Conservation (phyloP, 805 yeast genomes). For the Pichia membranifaciens region DNA sequence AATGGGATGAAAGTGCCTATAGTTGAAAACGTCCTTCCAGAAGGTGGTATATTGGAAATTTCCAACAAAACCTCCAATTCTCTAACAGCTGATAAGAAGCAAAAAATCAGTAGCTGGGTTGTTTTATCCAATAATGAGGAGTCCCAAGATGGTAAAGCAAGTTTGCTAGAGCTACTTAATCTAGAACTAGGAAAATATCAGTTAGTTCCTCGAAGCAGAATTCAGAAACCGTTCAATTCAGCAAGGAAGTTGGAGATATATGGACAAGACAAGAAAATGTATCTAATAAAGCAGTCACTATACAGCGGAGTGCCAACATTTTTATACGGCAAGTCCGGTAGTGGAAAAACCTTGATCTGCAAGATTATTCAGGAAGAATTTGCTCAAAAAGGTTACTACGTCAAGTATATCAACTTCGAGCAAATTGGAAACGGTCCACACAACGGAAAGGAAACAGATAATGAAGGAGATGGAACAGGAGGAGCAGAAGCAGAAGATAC, state of each 20-base stretch:
- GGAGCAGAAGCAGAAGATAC: background rate
- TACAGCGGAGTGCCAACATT: constrained; percentile 46
- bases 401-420: constrained; percentile 35
- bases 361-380: constrained; percentile 37
- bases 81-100: background rate
- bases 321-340: constrained; percentile 69
- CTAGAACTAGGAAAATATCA: constrained; percentile 49
- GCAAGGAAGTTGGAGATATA: constrained; percentile 33
- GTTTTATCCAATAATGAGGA: constrained; percentile 30
- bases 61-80: background rate
- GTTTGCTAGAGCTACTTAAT: constrained; percentile 10
- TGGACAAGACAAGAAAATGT: constrained; percentile 49
- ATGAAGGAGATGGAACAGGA: constrained; percentile 11
- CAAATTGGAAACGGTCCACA: constrained; percentile 48
- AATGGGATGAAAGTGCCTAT: constrained; percentile 50
- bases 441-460: constrained; percentile 26
- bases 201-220: constrained; percentile 39
- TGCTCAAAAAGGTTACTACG: constrained; percentile 36
- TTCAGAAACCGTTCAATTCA: constrained; percentile 13
- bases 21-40: constrained; percentile 38
- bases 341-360: constrained; percentile 67
- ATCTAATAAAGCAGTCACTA: constrained; percentile 35
- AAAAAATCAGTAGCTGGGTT: constrained; percentile 14
- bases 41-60: constrained; percentile 51
- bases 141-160: background rate